A percentile compares a stretch with the other conserved stretches of the same genome.
phyloP scores from a whole-genome alignment of 192 early-diverging fungal genomes.

The Geosiphon pyriformis region DNA sequence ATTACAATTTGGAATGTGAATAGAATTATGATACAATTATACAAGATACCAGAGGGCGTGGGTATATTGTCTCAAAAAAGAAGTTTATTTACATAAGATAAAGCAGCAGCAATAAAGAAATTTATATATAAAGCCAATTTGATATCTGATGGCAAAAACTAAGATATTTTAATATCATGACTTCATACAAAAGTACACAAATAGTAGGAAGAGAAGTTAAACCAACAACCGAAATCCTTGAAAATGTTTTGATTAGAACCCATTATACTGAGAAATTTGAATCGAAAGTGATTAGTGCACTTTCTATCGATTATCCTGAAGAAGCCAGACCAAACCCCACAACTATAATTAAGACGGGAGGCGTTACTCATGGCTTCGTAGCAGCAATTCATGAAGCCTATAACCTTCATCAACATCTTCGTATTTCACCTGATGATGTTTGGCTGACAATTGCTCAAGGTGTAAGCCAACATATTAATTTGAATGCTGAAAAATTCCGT shows the following conservation, averaged over 20 bases:
- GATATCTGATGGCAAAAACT: too few species aligned
- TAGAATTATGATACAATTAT: too few species aligned
- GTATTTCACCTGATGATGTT: not conserved
- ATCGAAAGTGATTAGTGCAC: not conserved
- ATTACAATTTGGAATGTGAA: too few species aligned
- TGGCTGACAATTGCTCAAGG: conserved; percentile 18
- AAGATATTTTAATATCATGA: not conserved
- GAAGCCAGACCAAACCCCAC: not conserved
- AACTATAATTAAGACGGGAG: not conserved
- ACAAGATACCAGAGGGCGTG: too few species aligned
- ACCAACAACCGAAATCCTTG: not conserved
- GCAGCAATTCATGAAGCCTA: conserved; percentile 3
- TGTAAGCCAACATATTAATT: not conserved
- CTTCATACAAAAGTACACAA: not conserved
- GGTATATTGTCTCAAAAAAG: too few species aligned
- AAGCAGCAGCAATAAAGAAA: too few species aligned
- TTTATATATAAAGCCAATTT: too few species aligned
- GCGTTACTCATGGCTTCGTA: not conserved
- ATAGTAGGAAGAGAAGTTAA: not conserved
- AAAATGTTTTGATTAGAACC: not conserved
- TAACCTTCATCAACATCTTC: conserved; percentile 4
- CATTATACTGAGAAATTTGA: not conserved
- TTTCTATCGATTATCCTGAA: not conserved
- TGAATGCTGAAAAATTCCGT: conserved; percentile 8
- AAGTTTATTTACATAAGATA: too few species aligned